phyloP scores from a whole-genome alignment of 2,329 filamentous ascomycete genomes.

The Colletotrichum coccodes region DNA sequence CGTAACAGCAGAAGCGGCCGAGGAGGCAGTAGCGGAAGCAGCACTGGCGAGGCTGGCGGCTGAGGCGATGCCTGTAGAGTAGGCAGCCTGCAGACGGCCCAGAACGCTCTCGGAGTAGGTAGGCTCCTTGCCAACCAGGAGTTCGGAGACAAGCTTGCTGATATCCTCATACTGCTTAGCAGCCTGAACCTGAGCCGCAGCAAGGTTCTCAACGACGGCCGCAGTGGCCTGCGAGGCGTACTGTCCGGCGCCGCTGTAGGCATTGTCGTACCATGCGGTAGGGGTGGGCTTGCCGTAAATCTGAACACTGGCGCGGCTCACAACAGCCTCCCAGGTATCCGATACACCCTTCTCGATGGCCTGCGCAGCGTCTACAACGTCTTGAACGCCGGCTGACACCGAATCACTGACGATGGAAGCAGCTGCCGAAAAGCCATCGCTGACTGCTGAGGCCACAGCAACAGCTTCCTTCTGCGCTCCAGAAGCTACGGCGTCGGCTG shows the following conservation, averaged over 20 bases:
- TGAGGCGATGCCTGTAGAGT: slow-evolving; percentile 72
- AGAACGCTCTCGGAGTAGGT: slow-evolving; percentile 85
- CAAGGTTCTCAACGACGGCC: slow-evolving; percentile 48
- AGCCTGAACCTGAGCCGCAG: slow-evolving; percentile 70
- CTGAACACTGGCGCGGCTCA: slow-evolving; percentile 74
- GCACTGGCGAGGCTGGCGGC: slow-evolving; percentile 54
- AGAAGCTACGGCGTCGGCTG: slow-evolving; percentile 55
- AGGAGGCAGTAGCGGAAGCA: slow-evolving; percentile 39
- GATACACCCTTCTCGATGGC: slow-evolving; percentile 50
- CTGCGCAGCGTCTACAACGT: slow-evolving; percentile 56
- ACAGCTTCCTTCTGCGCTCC: slow-evolving; percentile 62
- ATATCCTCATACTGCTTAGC: slow-evolving; percentile 75
- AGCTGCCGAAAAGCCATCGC: slow-evolving; percentile 51
- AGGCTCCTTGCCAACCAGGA: slow-evolving; percentile 81
- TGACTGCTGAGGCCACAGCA: slow-evolving; percentile 58
- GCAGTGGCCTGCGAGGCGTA: slow-evolving; percentile 71
- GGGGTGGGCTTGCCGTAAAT: slow-evolving; percentile 75
- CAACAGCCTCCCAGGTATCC: slow-evolving; percentile 51
- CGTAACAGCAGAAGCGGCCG: slow-evolving; percentile 41
- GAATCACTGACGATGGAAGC: slow-evolving; percentile 48
- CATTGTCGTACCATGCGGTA: slow-evolving; percentile 64
- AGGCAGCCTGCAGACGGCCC: slow-evolving; percentile 75
- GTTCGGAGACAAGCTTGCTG: slow-evolving; percentile 78
- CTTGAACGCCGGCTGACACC: slow-evolving; percentile 38
- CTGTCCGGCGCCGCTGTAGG: slow-evolving; percentile 59